A percentile compares a stretch with the other conserved stretches of the same genome.
Evolutionary conservation across 805 yeast species (phyloP).

Genomic region (Blastobotrys robertii): DNA sequence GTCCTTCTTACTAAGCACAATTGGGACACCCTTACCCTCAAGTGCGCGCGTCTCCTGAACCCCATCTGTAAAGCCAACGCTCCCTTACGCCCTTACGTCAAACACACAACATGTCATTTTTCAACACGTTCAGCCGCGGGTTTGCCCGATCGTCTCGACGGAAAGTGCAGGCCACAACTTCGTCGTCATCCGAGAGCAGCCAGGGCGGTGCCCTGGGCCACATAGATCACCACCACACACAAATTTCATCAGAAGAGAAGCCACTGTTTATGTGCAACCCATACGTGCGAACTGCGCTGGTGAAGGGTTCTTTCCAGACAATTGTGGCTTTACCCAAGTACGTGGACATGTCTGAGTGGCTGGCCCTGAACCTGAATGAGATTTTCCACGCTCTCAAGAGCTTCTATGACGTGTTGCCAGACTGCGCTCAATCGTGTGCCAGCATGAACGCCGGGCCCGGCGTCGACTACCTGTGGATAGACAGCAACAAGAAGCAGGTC

Average conservation of each 20-base stretch:
- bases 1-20: no score
- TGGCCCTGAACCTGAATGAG: conserved; percentile 87
- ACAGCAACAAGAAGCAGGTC: conserved; percentile 65
- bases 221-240: background rate
- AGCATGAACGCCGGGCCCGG: conserved; percentile 95
- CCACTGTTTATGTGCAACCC: conserved; percentile 86
- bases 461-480: conserved; percentile 86
- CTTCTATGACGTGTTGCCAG: conserved; percentile 80
- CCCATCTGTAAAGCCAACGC: background rate
- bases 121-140: conserved; percentile 34
- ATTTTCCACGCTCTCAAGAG: conserved; percentile 76
- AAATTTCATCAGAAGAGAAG: conserved; percentile 12
- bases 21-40: no score
- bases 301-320: conserved; percentile 92
- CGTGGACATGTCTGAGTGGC: conserved; percentile 93
- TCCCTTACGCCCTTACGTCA: background rate
- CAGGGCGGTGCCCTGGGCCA: background rate
- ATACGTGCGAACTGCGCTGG: conserved; percentile 85
- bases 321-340: conserved; percentile 92
- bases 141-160: conserved; percentile 49
- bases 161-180: conserved; percentile 28
- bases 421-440: conserved; percentile 53
- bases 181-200: conserved; percentile 7
- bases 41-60: no score
- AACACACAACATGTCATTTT: conserved; percentile 28